Percentiles rank a stretch among this genome's conserved stretches.
phyloP scores from a whole-genome alignment of 2,329 filamentous ascomycete species.

The Cercospora brassicicola region DNA sequence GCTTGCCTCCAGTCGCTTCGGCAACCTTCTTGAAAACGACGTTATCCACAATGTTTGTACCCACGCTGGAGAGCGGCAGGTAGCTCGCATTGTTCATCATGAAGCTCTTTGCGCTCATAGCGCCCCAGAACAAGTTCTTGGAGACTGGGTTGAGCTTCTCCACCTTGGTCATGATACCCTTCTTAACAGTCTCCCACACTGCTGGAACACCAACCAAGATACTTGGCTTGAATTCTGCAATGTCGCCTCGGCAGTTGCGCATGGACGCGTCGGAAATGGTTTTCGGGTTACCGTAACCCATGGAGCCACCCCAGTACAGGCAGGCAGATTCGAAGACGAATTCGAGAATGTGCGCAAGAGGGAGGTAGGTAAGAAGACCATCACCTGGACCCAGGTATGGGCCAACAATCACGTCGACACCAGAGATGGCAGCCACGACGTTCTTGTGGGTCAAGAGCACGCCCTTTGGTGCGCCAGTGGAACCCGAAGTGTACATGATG shows the following conservation, averaged over 20 bases:
- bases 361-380: conserved; percentile 82
- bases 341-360: conserved; percentile 93
- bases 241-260: conserved; percentile 88
- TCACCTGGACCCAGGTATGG: conserved; percentile 76
- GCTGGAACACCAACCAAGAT: conserved; percentile 92
- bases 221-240: conserved; percentile 85
- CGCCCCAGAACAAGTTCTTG: conserved; percentile 75
- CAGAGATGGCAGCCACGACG: conserved; percentile 78
- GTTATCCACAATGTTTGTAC: conserved; percentile 70
- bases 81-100: conserved; percentile 52
- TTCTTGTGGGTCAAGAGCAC: conserved; percentile 78
- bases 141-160: conserved; percentile 68
- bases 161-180: conserved; percentile 82
- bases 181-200: conserved; percentile 96
- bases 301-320: conserved; percentile 82
- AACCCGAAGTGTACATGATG: conserved; percentile 80
- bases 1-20: conserved; percentile 79
- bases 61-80: conserved; percentile 51
- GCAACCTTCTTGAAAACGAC: conserved; percentile 92
- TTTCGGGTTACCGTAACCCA: conserved; percentile 89
- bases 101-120: conserved; percentile 61
- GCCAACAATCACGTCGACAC: conserved; percentile 75
- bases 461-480: conserved; percentile 85
- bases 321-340: conserved; percentile 92
- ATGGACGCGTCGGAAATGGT: conserved; percentile 85